A percentile compares a stretch with the other conserved stretches of the same genome.
Evolutionary conservation across 345 rosid species (phyloP).

Genomic region (Citrus hindsii): DNA sequence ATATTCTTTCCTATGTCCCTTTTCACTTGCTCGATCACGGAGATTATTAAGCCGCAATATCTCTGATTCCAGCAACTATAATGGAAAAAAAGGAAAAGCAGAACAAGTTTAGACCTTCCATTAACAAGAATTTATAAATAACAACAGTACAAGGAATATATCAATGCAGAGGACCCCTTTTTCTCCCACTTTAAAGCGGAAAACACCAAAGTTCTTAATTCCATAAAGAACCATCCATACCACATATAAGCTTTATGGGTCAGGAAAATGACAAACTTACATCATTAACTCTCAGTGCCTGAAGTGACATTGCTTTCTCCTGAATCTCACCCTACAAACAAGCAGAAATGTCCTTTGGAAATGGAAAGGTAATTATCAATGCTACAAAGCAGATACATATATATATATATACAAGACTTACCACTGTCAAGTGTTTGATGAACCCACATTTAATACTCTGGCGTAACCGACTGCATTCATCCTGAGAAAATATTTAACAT

Average conservation of each 20-base stretch:
- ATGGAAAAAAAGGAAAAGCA: slow-evolving; percentile 10
- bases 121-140: not conserved
- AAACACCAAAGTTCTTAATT: not conserved
- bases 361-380: not conserved
- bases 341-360: slow-evolving; percentile 8
- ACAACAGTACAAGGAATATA: not conserved
- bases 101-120: not conserved
- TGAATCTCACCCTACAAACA: slow-evolving; percentile 71
- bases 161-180: not conserved
- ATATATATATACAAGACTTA: slow-evolving; percentile 23
- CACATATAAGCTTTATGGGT: not conserved
- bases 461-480: slow-evolving; percentile 68
- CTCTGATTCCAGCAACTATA: slow-evolving; percentile 73
- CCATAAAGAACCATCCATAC: not conserved
- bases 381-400: slow-evolving; percentile 9
- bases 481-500: slow-evolving; percentile 45
- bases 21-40: slow-evolving; percentile 86
- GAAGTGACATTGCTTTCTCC: slow-evolving; percentile 60
- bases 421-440: slow-evolving; percentile 68
- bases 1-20: slow-evolving; percentile 78
- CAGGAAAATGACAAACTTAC: slow-evolving; percentile 40
- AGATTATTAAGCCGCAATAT: slow-evolving; percentile 59
- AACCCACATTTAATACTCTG: slow-evolving; percentile 73
- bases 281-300: slow-evolving; percentile 55
- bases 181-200: not conserved